A percentile compares a stretch with the other conserved stretches of the same genome.
Evolutionary conservation across 108 stramenopile species (phyloP).

Genomic region (Schizochytrium sp.): DNA sequence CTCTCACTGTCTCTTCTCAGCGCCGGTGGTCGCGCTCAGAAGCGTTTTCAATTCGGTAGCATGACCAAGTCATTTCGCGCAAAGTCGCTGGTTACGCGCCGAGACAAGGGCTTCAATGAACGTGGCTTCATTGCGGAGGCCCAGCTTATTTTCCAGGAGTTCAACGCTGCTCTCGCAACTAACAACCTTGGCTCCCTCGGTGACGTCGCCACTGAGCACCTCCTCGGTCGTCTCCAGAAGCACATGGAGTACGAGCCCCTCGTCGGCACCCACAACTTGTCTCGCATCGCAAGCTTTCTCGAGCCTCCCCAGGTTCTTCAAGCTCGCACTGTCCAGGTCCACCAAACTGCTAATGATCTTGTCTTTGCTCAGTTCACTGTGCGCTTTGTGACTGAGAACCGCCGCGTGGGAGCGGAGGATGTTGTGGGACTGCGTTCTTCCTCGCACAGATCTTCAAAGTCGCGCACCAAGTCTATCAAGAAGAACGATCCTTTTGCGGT

Average conservation of each 20-base stretch:
- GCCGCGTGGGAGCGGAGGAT: not conserved
- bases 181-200: not conserved
- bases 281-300: slow-evolving; percentile 15
- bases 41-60: slow-evolving; percentile 37
- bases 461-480: not conserved
- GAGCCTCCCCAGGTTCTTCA: slow-evolving; percentile 6
- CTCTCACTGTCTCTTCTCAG: not conserved
- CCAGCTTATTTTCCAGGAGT: slow-evolving; percentile 35
- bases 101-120: not conserved
- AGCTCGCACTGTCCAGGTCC: not conserved
- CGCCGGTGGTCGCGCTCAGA: slow-evolving; percentile 19
- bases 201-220: slow-evolving; percentile 39
- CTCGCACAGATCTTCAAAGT: not conserved
- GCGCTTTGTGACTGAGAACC: slow-evolving; percentile 8
- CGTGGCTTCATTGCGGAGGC: not conserved
- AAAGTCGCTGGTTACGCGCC: not conserved
- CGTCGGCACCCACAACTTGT: not conserved
- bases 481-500: not conserved
- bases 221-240: not conserved
- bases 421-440: not conserved
- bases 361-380: slow-evolving; percentile 21
- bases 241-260: slow-evolving; percentile 25
- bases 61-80: slow-evolving; percentile 36
- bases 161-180: slow-evolving; percentile 7
- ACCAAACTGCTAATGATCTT: not conserved